Conservation (phyloP, 2,329 filamentous ascomycete genomes). For the Talaromyces sp. region DNA sequence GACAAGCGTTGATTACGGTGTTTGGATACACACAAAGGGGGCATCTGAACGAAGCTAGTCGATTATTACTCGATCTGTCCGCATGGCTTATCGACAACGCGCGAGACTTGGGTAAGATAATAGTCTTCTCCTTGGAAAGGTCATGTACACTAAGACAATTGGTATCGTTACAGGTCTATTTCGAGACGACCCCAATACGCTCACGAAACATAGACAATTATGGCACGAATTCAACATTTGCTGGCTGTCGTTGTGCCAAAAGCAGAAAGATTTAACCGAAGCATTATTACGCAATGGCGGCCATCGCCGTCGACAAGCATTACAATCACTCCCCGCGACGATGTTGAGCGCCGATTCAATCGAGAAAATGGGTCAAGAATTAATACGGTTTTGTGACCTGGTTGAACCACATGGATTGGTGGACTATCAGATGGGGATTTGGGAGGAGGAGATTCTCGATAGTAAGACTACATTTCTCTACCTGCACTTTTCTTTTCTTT, state of each 20-base stretch:
- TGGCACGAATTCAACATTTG: slow-evolving; percentile 95
- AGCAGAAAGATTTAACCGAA: slow-evolving; percentile 70
- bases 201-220: slow-evolving; percentile 72
- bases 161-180: slow-evolving; percentile 63
- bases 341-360: slow-evolving; percentile 67
- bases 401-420: slow-evolving; percentile 91
- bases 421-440: slow-evolving; percentile 95
- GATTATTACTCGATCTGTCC: slow-evolving; percentile 58
- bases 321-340: slow-evolving; percentile 55
- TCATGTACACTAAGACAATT: background rate
- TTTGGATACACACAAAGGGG: slow-evolving; percentile 68
- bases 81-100: slow-evolving; percentile 65
- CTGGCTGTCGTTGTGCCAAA: slow-evolving; percentile 80
- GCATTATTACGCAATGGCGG: slow-evolving; percentile 55
- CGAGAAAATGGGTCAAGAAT: slow-evolving; percentile 74
- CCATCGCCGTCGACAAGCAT: slow-evolving; percentile 21
- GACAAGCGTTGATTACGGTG: slow-evolving; percentile 56
- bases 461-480: slow-evolving; percentile 54
- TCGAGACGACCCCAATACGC: slow-evolving; percentile 72
- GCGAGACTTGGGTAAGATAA: slow-evolving; percentile 60
- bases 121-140: background rate
- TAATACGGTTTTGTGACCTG: slow-evolving; percentile 77
- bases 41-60: slow-evolving; percentile 56
- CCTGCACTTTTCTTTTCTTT: background rate
- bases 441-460: slow-evolving; percentile 85